Evolutionary conservation across 2,329 filamentous ascomycete species (phyloP), one percentile per base, ranked within the genome.

Genomic region (Nothopassalora personata): DNA sequence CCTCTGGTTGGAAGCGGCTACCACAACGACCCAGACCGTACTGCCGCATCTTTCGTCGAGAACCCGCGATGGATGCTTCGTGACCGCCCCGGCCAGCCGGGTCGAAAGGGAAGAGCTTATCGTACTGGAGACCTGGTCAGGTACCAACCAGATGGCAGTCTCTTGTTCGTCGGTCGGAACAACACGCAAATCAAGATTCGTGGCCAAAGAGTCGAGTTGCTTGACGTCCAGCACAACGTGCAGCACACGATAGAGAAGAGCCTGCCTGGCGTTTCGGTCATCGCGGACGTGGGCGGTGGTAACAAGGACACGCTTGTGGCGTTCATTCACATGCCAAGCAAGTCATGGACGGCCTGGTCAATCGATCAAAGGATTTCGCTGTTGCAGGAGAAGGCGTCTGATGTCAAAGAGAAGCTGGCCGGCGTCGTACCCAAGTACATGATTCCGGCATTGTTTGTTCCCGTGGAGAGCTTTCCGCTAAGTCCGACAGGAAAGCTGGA

Each of bases 161-260:
- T 86, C 43, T 71, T 79, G 10, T 86, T 83, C 60, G 75, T 86
- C 43, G 84, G 85, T 13, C 79, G 89, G 23, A 79, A 86, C 23
- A 90, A 93, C 65, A 51, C 27, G 8, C 89, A 93, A 71, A 79
- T 93, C 54, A 94, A 93, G 70, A 78, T 95, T 11, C 83, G 88
- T 34, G 90, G 90, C 0, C 87, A 91, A 64, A 79, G 88, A 48
- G 85, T 95, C 30, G 89, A 94, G 68, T 80, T 91, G 11, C 81
- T 83, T 0, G 90, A 93, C 67, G 86, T 95, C 51, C 87, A 85
- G 59, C 81, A 81, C 10, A 76, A 81, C 19, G 73, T 91, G 13
- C 50, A 31, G 0, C 13, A 52, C 6, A 7, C 27, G 11, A 4
- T 28, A 15, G 23, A 36, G 27, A 39, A 36, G 36, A 18, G 18